Base-by-base conservation (phyloP, 2,329 filamentous ascomycete species). In the Sporothrix phasma region DNA sequence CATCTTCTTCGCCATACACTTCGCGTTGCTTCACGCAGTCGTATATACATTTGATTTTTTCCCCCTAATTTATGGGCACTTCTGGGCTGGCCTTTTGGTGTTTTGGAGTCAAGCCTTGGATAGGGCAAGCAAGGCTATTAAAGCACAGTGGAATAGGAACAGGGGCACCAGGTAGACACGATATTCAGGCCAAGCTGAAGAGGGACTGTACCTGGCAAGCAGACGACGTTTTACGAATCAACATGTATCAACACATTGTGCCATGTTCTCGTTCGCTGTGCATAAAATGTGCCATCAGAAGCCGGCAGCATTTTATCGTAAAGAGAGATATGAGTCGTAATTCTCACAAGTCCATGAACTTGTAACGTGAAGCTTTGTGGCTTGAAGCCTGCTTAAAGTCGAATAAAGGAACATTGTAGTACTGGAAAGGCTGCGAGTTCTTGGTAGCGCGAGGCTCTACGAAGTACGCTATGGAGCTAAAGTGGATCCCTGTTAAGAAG, bases 401-500 rank as follows among this genome's bases (percentile, higher is more conserved):
- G 34, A 5, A 4, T 11, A 13, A 4, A 37, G 34, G 34, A 3
- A 13, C 11, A 4, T 1, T 1, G 15, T 4, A n/a, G 8, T 13
- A 10, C 34, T 37, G 8, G 15, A 8, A 37, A 37, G 34, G 34
- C 34, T 37, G 34, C 13, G 34, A 37, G 34, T 10, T 37, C 15
- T 37, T 37, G 34, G 24, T 53, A 41, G 60, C 46, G 43, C 45
- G 60, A 62, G 60, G 60, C 60, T 62, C 60, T 62, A 34, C 34
- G 13, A 15, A n/a, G n/a, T n/a, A n/a, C n/a, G n/a, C n/a, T n/a
- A 19, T 43, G 41, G 29, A 15, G n/a, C 37, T 19, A 62, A 43
- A 45, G 56, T 59, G 56, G 56, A 31, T 39, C 22, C 5, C 17
- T 54, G 5, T n/a, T 34, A 11, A 2, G 6, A 22, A 19, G 22